A percentile compares a stretch with the other conserved stretches of the same genome.
Evolutionary conservation across 1,139 yeast genomes (phyloP).

Genomic region (Meyerozyma smithsonii): DNA sequence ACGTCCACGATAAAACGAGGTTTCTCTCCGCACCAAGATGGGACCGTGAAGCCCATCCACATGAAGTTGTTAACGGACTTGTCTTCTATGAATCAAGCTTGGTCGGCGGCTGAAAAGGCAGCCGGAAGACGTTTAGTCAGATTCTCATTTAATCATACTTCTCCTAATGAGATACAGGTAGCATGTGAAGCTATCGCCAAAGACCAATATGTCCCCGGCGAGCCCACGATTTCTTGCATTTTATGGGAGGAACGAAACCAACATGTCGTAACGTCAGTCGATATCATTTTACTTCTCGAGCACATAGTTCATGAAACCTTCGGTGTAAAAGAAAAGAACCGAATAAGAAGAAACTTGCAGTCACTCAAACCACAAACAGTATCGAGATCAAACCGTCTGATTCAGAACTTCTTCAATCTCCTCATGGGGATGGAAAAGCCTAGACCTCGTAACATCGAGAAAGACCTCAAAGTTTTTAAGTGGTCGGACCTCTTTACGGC

Average conservation of each 20-base stretch:
- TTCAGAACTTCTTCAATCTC: slow-evolving; percentile 47
- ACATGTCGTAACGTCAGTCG: slow-evolving; percentile 62
- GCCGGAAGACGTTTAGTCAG: slow-evolving; percentile 33
- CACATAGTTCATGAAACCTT: slow-evolving; percentile 53
- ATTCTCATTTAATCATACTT: slow-evolving; percentile 18
- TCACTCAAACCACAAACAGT: slow-evolving; percentile 61
- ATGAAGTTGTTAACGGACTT: neutral
- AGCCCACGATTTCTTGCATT: slow-evolving; percentile 52
- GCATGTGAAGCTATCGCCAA: slow-evolving; percentile 22
- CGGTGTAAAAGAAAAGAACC: slow-evolving; percentile 63
- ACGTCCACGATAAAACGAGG: neutral
- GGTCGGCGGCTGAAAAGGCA: slow-evolving; percentile 29
- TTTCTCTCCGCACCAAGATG: neutral
- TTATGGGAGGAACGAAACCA: slow-evolving; percentile 51
- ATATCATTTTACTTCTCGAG: slow-evolving; percentile 55
- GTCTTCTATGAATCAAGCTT: slow-evolving; percentile 23
- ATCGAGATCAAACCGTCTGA: slow-evolving; percentile 43
- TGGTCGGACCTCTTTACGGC: slow-evolving; percentile 58
- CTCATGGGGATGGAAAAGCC: slow-evolving; percentile 66
- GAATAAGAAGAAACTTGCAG: slow-evolving; percentile 65
- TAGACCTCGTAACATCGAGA: slow-evolving; percentile 67
- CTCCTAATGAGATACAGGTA: slow-evolving; percentile 20
- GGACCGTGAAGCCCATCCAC: neutral
- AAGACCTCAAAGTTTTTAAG: slow-evolving; percentile 64
- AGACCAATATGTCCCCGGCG: slow-evolving; percentile 18